phyloP scores from a whole-genome alignment of 495 filamentous ascomycete species.

The Penicillium psychrofluorescens region DNA sequence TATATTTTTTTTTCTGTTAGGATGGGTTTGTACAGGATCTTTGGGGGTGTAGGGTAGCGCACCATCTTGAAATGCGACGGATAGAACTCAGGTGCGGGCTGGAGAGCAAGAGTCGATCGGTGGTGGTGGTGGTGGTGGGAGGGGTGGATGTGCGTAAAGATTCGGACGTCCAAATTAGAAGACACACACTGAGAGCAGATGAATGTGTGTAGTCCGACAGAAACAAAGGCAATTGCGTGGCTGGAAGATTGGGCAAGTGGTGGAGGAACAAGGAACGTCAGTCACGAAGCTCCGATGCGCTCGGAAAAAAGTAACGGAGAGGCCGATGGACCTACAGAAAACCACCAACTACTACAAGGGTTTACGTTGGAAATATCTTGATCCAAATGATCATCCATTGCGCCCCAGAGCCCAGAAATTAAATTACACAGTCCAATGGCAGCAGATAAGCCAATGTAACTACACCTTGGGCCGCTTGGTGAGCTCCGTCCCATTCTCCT shows the following conservation, averaged over 20 bases:
- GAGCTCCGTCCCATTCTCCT: constrained; percentile 28
- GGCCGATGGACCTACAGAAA: background rate
- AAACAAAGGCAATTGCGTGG: no score
- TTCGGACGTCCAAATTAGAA: background rate
- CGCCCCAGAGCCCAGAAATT: constrained; percentile 1
- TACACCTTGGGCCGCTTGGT: constrained; percentile 35
- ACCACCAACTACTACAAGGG: background rate
- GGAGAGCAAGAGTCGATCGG: background rate
- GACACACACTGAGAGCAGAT: background rate
- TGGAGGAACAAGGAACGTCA: no score
- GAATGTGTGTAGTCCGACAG: no score
- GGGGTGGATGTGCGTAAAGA: constrained; percentile 1
- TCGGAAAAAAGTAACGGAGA: no score
- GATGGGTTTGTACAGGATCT: no score
- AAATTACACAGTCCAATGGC: constrained; percentile 16
- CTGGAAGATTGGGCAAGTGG: no score
- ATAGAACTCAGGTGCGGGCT: background rate
- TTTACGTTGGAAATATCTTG: background rate
- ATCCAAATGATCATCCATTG: background rate
- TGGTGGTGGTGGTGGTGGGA: constrained; percentile 10
- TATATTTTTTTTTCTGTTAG: constrained; percentile 19
- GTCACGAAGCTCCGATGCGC: no score
- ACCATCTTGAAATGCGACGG: constrained; percentile 20
- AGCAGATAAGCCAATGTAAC: background rate
- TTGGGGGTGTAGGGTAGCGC: background rate